Base-by-base conservation (phyloP, 2,329 filamentous ascomycete genomes). In the Cytospora paraplurivora region DNA sequence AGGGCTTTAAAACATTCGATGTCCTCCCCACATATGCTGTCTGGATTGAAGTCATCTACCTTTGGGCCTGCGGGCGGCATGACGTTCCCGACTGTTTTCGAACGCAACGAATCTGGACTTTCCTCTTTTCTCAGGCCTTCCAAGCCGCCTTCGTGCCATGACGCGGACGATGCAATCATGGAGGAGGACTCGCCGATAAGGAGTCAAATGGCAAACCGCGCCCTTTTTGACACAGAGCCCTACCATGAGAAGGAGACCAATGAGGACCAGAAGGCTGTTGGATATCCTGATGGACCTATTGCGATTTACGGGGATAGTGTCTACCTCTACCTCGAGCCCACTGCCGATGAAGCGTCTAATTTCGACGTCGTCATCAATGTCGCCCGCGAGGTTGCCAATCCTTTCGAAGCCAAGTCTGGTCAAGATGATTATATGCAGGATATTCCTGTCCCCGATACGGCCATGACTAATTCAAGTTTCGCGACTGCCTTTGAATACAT, bases 331-430 rank as follows among this genome's bases (percentile, higher is more conserved):
- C 80, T 91, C 49, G 91, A 96, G 72, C 91, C 91, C 0, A 91
- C 88, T 1, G 88, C 88, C 0, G 88, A 93, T 49, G 89, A 93
- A 72, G 91, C 91, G 2, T 82, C 88, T 12, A 82, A 85, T 38
- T 96, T 93, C 68, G 92, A 95, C 69, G 88, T 94, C 3, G 87
- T 96, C 19, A 87, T 95, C 72, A 96, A 96, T 68, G 91, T 94
- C 7, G 91, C 91, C 1, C 88, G 89, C 63, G 91, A 96, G 75
- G 91, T 95, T 2, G 82, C 82, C 63, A 93, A 95, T 70, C 91
- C 91, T 0, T 92, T 94, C 71, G 77, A 77, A 67, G 73, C 69
- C 34, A 68, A 51, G 64, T 69, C 67, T 7, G 70, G 70, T 53
- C 66, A 66, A 35, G 63, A 66, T 7, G 70, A 72, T 10, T 67